A percentile compares a stretch with the other conserved stretches of the same genome.
Conservation (phyloP, 208 protist species). For the Acanthamoeba culbertsoni region DNA sequence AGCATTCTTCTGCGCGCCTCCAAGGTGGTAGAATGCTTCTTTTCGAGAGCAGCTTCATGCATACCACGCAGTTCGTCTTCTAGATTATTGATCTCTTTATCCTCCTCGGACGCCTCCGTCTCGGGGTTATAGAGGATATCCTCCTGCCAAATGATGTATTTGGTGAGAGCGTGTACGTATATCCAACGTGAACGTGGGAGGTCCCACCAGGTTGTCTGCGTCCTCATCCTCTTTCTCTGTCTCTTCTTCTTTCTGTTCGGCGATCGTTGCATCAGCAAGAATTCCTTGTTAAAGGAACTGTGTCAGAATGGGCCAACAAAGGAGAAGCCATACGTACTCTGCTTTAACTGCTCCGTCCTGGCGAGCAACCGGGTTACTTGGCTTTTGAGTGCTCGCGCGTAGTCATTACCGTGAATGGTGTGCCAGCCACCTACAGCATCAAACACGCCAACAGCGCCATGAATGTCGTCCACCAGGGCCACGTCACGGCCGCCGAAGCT, state of each 20-base stretch:
- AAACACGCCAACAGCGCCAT: neutral
- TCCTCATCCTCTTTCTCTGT: neutral
- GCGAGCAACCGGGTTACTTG: neutral
- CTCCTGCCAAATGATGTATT: neutral
- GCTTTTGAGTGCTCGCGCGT: neutral
- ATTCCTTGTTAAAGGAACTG: neutral
- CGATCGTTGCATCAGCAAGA: neutral
- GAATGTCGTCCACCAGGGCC: neutral
- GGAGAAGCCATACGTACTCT: neutral
- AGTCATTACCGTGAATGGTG: neutral
- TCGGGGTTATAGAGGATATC: neutral
- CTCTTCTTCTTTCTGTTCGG: neutral
- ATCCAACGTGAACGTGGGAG: neutral
- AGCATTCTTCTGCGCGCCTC: neutral
- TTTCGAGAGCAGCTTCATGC: neutral
- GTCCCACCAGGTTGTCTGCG: neutral
- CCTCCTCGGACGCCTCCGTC: neutral
- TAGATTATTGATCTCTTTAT: neutral
- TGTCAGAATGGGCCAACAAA: neutral
- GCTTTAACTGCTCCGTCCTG: neutral
- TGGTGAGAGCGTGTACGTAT: neutral
- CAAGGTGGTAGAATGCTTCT: neutral
- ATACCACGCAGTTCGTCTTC: neutral
- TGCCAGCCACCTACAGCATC: constrained; percentile 5
- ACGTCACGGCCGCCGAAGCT: neutral